phyloP scores from a whole-genome alignment of 768 basidiomycete genomes.

The Leccinum rimulosum region DNA sequence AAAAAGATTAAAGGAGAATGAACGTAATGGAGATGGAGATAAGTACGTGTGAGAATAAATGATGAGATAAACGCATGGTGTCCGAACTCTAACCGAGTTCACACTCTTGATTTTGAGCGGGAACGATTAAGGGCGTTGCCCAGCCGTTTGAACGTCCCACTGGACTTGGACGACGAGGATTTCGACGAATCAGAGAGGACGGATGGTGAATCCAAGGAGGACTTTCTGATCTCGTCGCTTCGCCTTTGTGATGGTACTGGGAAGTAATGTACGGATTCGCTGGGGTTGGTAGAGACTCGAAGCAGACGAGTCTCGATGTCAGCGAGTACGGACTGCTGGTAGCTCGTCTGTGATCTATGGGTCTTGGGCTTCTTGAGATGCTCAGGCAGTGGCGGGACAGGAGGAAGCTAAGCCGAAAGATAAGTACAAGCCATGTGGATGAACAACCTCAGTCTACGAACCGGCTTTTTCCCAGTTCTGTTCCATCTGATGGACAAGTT shows the following conservation, averaged over 20 bases:
- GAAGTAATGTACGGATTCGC: constrained; percentile 34
- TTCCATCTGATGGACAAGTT: constrained; percentile 30
- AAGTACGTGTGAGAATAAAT: constrained; percentile 6
- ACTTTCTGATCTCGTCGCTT: constrained; percentile 26
- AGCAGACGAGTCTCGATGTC: constrained; percentile 31
- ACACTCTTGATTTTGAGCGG: constrained; percentile 22
- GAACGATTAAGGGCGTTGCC: constrained; percentile 20
- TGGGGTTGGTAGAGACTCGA: constrained; percentile 25
- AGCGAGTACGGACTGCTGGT: constrained; percentile 32
- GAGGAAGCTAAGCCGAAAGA: constrained; percentile 18
- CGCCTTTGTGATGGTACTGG: constrained; percentile 33
- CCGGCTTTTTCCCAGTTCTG: constrained; percentile 14
- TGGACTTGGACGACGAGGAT: constrained; percentile 20
- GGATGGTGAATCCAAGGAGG: constrained; percentile 31
- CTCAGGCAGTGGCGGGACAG: constrained; percentile 29
- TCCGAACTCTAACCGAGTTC: constrained; percentile 2
- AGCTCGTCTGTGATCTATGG: constrained; percentile 21
- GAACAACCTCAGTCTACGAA: constrained; percentile 9
- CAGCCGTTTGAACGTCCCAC: constrained; percentile 19
- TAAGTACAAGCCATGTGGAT: constrained; percentile 1
- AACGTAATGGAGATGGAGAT: constrained; percentile 8
- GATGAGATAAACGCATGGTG: neutral
- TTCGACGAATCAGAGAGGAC: constrained; percentile 24
- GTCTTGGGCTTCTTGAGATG: constrained; percentile 18
- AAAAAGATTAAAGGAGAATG: constrained; percentile 11